phyloP scores from a whole-genome alignment of 805 yeast species.

The Zygoascus flipseniorum region DNA sequence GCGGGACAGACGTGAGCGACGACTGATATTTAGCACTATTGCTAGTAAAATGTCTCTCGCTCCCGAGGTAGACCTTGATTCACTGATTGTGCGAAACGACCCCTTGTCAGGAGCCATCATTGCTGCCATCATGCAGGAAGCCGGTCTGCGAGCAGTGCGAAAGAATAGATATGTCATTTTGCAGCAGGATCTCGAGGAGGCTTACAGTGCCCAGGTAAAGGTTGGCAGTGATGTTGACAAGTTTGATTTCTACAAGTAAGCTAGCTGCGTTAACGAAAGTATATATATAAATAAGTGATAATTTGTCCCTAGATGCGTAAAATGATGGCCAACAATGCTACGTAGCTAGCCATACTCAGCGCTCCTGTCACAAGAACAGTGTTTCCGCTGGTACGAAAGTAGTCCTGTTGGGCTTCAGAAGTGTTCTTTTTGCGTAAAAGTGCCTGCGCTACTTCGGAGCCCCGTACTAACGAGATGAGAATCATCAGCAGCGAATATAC shows the following conservation, averaged over 20 bases:
- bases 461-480: conserved; percentile 30
- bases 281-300: background rate
- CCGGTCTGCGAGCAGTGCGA: conserved; percentile 97
- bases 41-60: conserved; percentile 97
- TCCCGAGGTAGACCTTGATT: conserved; percentile 94
- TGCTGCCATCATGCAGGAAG: conserved; percentile 99
- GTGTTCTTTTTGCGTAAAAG: conserved; percentile 26
- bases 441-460: conserved; percentile 26
- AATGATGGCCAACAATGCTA: conserved; percentile 44
- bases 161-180: conserved; percentile 94
- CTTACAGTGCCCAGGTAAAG: conserved; percentile 94
- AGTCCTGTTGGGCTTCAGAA: conserved; percentile 30
- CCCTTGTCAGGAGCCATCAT: conserved; percentile 93
- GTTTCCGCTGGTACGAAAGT: conserved; percentile 55
- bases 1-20: conserved; percentile 95
- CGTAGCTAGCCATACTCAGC: conserved; percentile 44
- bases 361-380: conserved; percentile 44
- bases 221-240: conserved; percentile 92
- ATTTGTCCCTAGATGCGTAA: conserved; percentile 29
- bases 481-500: conserved; percentile 46
- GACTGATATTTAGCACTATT: conserved; percentile 89
- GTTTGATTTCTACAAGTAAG: conserved; percentile 91
- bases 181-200: conserved; percentile 95
- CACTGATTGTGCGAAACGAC: conserved; percentile 89
- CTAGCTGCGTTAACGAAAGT: background rate